Evolutionary conservation across 148 eudicot genomes (phyloP).

Genomic region (Diospyros lotus): DNA sequence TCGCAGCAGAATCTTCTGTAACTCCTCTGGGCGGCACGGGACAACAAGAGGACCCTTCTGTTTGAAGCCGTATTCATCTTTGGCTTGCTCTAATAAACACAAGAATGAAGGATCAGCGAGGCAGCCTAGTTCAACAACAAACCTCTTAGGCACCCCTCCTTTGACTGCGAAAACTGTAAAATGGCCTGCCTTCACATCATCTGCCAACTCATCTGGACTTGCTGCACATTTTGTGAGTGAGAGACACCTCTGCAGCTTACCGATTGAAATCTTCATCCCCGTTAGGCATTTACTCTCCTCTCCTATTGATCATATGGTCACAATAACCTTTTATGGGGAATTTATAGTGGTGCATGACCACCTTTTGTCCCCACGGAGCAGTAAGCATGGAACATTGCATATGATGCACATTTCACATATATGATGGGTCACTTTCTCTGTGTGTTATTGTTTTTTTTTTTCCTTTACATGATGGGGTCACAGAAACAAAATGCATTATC

Average conservation of each 20-base stretch:
- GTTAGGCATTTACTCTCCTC: too few relatives aligned
- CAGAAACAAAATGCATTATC: not conserved
- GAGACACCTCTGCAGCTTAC: not conserved
- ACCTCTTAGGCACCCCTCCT: conserved; percentile 24
- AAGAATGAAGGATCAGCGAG: conserved; percentile 32
- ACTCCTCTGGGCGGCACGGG: conserved; percentile 37
- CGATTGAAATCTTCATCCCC: not conserved
- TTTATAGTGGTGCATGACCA: not conserved
- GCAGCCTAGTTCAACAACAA: conserved; percentile 29
- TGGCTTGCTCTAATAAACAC: conserved; percentile 35
- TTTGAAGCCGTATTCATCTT: conserved; percentile 38
- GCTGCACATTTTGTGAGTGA: not conserved
- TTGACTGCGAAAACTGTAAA: conserved; percentile 33
- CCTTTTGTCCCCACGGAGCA: too few relatives aligned
- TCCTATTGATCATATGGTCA: not conserved
- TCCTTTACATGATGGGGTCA: not conserved
- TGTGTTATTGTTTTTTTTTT: not conserved
- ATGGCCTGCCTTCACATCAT: conserved; percentile 26
- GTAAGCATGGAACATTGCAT: not conserved
- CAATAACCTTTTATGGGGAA: not conserved
- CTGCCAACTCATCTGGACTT: not conserved
- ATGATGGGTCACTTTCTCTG: not conserved
- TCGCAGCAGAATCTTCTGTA: conserved; percentile 28
- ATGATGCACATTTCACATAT: not conserved
- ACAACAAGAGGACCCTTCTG: conserved; percentile 40